Conservation (phyloP, 768 basidiomycete species). For the Ramaria sp. region DNA sequence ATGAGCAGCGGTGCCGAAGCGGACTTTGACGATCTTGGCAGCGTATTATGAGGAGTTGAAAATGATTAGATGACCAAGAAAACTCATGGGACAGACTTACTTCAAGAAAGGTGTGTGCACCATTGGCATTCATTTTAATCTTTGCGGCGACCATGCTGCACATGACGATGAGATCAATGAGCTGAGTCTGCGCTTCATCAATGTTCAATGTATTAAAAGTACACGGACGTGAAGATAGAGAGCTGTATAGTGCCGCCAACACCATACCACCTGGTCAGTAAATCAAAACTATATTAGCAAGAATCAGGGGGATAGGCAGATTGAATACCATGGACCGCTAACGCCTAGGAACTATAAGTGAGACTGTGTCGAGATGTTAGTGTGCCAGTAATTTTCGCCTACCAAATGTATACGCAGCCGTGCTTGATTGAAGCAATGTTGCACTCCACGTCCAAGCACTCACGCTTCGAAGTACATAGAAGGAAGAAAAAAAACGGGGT, state of each 20-base stretch:
- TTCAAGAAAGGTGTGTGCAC: slow-evolving; percentile 48
- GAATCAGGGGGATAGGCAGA: no score
- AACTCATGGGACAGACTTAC: slow-evolving; percentile 13
- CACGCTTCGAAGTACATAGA: slow-evolving; percentile 21
- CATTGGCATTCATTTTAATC: slow-evolving; percentile 50
- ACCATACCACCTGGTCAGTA: slow-evolving; percentile 33
- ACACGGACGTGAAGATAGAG: slow-evolving; percentile 29
- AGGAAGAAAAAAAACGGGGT: background rate
- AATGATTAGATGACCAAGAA: no score
- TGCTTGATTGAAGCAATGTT: slow-evolving; percentile 41
- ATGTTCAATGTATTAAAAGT: slow-evolving; percentile 11
- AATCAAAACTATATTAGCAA: no score
- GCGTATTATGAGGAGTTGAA: background rate
- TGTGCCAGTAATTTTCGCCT: background rate
- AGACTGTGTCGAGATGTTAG: background rate
- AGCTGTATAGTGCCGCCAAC: slow-evolving; percentile 45
- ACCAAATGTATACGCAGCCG: slow-evolving; percentile 40
- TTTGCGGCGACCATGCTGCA: slow-evolving; percentile 32
- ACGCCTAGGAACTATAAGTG: slow-evolving; percentile 20
- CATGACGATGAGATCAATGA: background rate
- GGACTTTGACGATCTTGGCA: slow-evolving; percentile 34
- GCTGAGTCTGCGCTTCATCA: background rate
- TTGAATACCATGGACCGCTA: slow-evolving; percentile 37
- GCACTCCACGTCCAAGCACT: slow-evolving; percentile 52
- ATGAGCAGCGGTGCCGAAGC: slow-evolving; percentile 37